Evolutionary conservation across 345 rosid genomes (phyloP).

Genomic region (Camelina sativa): DNA sequence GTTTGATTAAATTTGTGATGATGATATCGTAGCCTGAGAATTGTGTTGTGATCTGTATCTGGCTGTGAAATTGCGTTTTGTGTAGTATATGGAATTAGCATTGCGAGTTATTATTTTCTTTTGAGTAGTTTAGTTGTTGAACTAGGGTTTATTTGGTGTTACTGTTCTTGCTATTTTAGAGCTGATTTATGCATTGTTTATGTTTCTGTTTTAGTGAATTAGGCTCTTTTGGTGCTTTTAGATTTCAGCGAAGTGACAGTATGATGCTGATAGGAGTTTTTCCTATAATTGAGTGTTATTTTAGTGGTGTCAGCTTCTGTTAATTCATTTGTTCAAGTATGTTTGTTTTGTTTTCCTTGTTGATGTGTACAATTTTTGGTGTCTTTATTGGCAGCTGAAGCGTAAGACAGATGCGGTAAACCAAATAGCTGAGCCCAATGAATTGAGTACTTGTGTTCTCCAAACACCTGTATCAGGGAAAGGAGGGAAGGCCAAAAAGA

Average conservation of each 20-base stretch:
- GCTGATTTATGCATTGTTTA: background rate
- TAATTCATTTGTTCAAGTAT: slow-evolving; percentile 3
- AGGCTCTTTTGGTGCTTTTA: slow-evolving; percentile 11
- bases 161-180: slow-evolving; percentile 21
- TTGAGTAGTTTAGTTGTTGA: slow-evolving; percentile 28
- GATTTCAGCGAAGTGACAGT: slow-evolving; percentile 16
- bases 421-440: slow-evolving; percentile 60
- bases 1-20: background rate
- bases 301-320: slow-evolving; percentile 26
- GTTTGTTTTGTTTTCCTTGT: slow-evolving; percentile 9
- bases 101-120: slow-evolving; percentile 11
- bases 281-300: background rate
- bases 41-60: slow-evolving; percentile 47
- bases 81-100: slow-evolving; percentile 32
- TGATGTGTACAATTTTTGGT: slow-evolving; percentile 33
- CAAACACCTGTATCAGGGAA: slow-evolving; percentile 83
- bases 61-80: background rate
- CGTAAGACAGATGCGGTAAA: slow-evolving; percentile 69
- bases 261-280: slow-evolving; percentile 16
- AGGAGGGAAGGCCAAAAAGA: slow-evolving; percentile 69
- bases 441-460: slow-evolving; percentile 54
- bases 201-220: background rate
- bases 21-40: slow-evolving; percentile 7
- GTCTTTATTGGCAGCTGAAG: slow-evolving; percentile 62
- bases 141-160: slow-evolving; percentile 28